These are phyloP conservation scores for Lolium multiflorum DNA, from an alignment of 176 grass and related monocot genomes.

Conservation along the genomic window DNA sequence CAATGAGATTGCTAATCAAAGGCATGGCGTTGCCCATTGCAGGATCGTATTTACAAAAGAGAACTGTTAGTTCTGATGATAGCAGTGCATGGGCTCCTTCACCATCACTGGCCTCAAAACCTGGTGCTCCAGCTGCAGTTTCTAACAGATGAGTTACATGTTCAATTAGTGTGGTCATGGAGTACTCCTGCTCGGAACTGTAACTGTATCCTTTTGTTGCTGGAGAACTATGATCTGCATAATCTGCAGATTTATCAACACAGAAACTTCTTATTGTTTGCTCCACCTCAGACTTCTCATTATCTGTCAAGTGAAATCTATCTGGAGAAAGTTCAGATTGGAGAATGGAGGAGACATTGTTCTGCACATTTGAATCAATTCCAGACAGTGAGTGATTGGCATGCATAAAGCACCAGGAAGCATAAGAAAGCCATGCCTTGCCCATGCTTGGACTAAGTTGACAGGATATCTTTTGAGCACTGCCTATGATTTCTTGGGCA, in stretches of 20 bases:
- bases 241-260: slow-evolving; percentile 49
- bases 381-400: slow-evolving; percentile 63
- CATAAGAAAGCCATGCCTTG: slow-evolving; percentile 95
- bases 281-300: slow-evolving; percentile 72
- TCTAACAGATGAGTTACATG: slow-evolving; percentile 69
- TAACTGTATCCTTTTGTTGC: slow-evolving; percentile 33
- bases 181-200: slow-evolving; percentile 44
- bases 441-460: slow-evolving; percentile 81
- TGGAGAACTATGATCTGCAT: slow-evolving; percentile 32
- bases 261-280: slow-evolving; percentile 64
- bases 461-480: slow-evolving; percentile 66
- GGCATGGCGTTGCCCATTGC: slow-evolving; percentile 49
- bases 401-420: slow-evolving; percentile 89
- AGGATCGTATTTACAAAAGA: slow-evolving; percentile 61
- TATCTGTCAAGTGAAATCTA: slow-evolving; percentile 71
- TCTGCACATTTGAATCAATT: slow-evolving; percentile 54
- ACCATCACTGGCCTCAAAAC: slow-evolving; percentile 70
- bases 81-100: slow-evolving; percentile 64
- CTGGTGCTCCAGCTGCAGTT: slow-evolving; percentile 69
- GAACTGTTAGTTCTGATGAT: slow-evolving; percentile 71
- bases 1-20: slow-evolving; percentile 68
- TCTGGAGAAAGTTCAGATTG: slow-evolving; percentile 70
- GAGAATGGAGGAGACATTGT: slow-evolving; percentile 68
- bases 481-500: slow-evolving; percentile 88
- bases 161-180: slow-evolving; percentile 58